Conservation (phyloP, 768 basidiomycete species). For the Auriscalpium orientale region DNA sequence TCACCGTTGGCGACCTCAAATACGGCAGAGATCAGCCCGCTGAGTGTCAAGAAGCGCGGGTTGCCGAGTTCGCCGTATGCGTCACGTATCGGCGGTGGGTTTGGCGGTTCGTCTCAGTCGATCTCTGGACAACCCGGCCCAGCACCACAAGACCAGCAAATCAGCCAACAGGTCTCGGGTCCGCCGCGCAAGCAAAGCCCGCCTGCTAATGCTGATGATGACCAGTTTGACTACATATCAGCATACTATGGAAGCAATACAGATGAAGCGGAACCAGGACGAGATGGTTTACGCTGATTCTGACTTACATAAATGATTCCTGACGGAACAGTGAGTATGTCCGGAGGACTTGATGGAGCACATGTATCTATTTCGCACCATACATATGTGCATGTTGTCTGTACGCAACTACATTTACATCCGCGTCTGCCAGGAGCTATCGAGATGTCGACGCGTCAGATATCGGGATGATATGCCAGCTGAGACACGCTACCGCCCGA, state of each 20-base stretch:
- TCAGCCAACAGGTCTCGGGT: conserved; percentile 4
- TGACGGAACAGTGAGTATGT: too few relatives aligned
- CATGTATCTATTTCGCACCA: too few relatives aligned
- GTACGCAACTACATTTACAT: too few relatives aligned
- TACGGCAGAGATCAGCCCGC: conserved; percentile 37
- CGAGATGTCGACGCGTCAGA: too few relatives aligned
- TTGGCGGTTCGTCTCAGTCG: neutral
- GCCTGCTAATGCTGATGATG: conserved; percentile 27
- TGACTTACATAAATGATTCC: too few relatives aligned
- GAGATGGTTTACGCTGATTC: too few relatives aligned
- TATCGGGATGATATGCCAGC: too few relatives aligned
- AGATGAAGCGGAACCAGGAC: neutral
- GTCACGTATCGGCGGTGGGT: neutral
- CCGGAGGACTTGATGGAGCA: too few relatives aligned
- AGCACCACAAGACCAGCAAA: conserved; percentile 12
- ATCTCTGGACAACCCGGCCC: neutral
- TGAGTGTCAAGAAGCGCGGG: conserved; percentile 41
- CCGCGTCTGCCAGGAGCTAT: too few relatives aligned
- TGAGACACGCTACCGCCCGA: too few relatives aligned
- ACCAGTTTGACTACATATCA: conserved; percentile 50
- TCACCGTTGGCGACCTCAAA: conserved; percentile 12
- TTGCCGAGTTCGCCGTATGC: conserved; percentile 38
- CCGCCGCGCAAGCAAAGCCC: neutral
- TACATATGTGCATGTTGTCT: too few relatives aligned
- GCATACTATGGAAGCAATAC: conserved; percentile 31